Percentiles rank a stretch among this genome's conserved stretches.
Conservation (phyloP, 495 filamentous ascomycete species). For the Pyrenula aspistea region DNA sequence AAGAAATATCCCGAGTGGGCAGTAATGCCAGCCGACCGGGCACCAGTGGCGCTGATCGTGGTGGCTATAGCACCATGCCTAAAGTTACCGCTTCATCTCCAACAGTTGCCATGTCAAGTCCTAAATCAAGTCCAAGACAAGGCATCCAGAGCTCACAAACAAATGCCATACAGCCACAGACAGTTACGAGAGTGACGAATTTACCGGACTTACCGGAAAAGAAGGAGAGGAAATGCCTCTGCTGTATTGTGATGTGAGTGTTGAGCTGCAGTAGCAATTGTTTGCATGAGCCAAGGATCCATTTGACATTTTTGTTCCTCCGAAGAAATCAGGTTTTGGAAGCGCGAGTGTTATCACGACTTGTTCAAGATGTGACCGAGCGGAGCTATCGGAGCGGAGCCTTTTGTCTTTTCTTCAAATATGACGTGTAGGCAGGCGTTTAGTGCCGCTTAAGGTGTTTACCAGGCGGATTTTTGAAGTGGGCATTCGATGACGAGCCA, state of each 20-base stretch:
- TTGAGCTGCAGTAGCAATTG: too few species aligned
- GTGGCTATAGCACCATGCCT: conserved; percentile 41
- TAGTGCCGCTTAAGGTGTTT: too few species aligned
- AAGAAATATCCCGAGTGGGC: not conserved
- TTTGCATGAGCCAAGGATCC: too few species aligned
- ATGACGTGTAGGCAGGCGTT: too few species aligned
- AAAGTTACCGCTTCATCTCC: conserved; percentile 33
- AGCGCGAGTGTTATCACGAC: too few species aligned
- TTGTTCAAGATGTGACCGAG: too few species aligned
- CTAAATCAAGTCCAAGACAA: conserved; percentile 23
- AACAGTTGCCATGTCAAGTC: conserved; percentile 18
- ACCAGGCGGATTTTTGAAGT: too few species aligned
- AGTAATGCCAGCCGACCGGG: conserved; percentile 16
- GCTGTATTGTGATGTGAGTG: conserved; percentile 41
- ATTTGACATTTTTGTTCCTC: too few species aligned
- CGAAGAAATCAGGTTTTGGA: too few species aligned
- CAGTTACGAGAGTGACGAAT: not conserved
- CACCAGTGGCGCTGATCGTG: conserved; percentile 20
- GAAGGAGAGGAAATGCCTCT: conserved; percentile 36
- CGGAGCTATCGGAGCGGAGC: too few species aligned
- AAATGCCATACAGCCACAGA: not conserved
- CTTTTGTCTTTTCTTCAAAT: too few species aligned
- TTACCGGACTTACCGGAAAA: conserved; percentile 5
- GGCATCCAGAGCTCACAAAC: not conserved
- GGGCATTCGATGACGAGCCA: too few species aligned